Conservation (phyloP, 2,329 filamentous ascomycete species). For the Aspergillus awamori region DNA sequence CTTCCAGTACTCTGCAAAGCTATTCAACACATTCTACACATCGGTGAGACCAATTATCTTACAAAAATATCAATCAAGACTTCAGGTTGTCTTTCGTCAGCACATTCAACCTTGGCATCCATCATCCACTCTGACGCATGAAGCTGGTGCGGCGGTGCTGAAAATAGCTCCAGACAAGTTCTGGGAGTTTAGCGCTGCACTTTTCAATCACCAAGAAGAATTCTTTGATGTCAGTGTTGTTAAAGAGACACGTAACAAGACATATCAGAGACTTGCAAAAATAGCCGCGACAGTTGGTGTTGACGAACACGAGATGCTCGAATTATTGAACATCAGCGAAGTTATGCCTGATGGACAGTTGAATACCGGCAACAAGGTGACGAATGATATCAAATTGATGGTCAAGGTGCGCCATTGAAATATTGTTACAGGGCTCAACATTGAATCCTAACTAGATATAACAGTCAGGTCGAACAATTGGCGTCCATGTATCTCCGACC, state of each 20-base stretch:
- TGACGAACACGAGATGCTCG: conserved; percentile 69
- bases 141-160: conserved; percentile 81
- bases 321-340: conserved; percentile 68
- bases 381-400: conserved; percentile 79
- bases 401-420: conserved; percentile 63
- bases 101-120: conserved; percentile 97
- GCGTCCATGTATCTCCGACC: conserved; percentile 89
- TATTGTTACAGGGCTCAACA: conserved; percentile 4
- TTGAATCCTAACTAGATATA: conserved; percentile 22
- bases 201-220: conserved; percentile 70
- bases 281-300: conserved; percentile 70
- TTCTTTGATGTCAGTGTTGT: conserved; percentile 88
- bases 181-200: conserved; percentile 73
- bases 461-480: conserved; percentile 67
- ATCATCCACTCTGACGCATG: conserved; percentile 69
- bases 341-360: conserved; percentile 66
- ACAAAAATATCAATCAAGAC: conserved; percentile 59
- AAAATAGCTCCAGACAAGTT: conserved; percentile 70
- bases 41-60: conserved; percentile 66
- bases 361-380: conserved; percentile 81
- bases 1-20: conserved; percentile 63
- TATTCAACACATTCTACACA: conserved; percentile 76
- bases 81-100: conserved; percentile 83
- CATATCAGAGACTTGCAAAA: conserved; percentile 76
- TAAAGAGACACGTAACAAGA: conserved; percentile 79